A percentile compares a stretch with the other conserved stretches of the same genome.
Evolutionary conservation across 352 stramenopile genomes (phyloP).

Genomic region (Pythium chondricola): DNA sequence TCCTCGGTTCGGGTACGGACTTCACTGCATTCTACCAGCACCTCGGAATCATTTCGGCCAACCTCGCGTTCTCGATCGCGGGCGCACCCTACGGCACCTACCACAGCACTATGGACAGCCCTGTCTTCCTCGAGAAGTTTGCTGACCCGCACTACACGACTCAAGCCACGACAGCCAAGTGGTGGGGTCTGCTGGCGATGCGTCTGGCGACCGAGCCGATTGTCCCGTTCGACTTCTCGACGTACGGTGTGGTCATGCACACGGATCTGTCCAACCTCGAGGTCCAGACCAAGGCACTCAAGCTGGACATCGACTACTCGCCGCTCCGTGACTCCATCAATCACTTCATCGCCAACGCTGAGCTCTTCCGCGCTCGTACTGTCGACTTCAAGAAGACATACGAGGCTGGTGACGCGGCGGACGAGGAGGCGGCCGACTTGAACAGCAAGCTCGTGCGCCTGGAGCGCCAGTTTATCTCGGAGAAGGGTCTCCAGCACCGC

Average conservation of each 20-base stretch:
- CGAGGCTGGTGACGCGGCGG: neutral
- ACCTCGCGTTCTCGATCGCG: conserved; percentile 43
- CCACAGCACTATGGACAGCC: conserved; percentile 71
- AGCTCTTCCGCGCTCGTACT: conserved; percentile 24
- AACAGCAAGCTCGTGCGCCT: conserved; percentile 44
- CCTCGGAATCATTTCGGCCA: conserved; percentile 73
- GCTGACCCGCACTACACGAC: conserved; percentile 33
- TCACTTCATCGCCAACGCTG: conserved; percentile 26
- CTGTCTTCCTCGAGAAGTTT: conserved; percentile 35
- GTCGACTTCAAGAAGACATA: conserved; percentile 18
- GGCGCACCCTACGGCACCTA: conserved; percentile 51
- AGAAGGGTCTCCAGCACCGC: conserved; percentile 35
- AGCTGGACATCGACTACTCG: conserved; percentile 27
- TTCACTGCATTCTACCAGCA: conserved; percentile 84
- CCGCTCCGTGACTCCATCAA: conserved; percentile 32
- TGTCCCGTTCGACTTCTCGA: conserved; percentile 12
- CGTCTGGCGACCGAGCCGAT: conserved; percentile 20
- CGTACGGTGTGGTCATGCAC: conserved; percentile 19
- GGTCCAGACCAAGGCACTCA: conserved; percentile 13
- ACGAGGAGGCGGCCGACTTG: conserved; percentile 13
- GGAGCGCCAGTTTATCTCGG: conserved; percentile 42
- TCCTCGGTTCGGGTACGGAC: conserved; percentile 60
- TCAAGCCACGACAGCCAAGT: conserved; percentile 22
- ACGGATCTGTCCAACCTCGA: conserved; percentile 22
- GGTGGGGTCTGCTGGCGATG: conserved; percentile 31